These are phyloP conservation scores for Pisolithus microcarpus DNA, from an alignment of 768 basidiomycete species.

Conservation along the genomic window DNA sequence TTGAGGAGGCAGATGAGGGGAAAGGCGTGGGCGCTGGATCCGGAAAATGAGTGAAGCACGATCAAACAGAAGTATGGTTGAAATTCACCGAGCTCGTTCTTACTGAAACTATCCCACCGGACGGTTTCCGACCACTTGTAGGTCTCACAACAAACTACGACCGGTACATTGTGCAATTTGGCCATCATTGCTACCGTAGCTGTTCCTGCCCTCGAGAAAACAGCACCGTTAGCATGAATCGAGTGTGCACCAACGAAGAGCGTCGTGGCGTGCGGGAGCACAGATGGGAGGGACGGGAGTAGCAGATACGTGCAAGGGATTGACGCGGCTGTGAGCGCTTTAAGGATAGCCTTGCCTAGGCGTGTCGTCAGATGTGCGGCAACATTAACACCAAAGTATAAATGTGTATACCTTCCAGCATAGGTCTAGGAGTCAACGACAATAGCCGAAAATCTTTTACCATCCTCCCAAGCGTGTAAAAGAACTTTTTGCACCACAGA, in stretches of 20 bases:
- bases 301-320: slow-evolving; percentile 90
- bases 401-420: slow-evolving; percentile 66
- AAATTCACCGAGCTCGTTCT: slow-evolving; percentile 84
- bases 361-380: not conserved
- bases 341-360: slow-evolving; percentile 72
- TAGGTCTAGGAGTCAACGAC: slow-evolving; percentile 92
- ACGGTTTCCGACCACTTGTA: slow-evolving; percentile 96
- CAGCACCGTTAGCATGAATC: slow-evolving; percentile 88
- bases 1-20: slow-evolving; percentile 6
- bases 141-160: slow-evolving; percentile 96
- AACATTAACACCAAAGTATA: not conserved
- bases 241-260: slow-evolving; percentile 93
- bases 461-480: slow-evolving; percentile 64
- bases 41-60: not conserved
- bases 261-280: slow-evolving; percentile 75
- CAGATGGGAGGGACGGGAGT: slow-evolving; percentile 74
- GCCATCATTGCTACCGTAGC: slow-evolving; percentile 97
- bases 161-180: slow-evolving; percentile 80
- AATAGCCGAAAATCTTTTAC: slow-evolving; percentile 81
- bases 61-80: not conserved
- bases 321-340: slow-evolving; percentile 53
- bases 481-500: slow-evolving; percentile 91
- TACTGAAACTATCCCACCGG: slow-evolving; percentile 88
- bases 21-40: slow-evolving; percentile 24
- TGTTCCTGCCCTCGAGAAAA: slow-evolving; percentile 91